Base-by-base conservation (phyloP, 1,284 basidiomycete genomes). In the Ceratobasidium sp. region DNA sequence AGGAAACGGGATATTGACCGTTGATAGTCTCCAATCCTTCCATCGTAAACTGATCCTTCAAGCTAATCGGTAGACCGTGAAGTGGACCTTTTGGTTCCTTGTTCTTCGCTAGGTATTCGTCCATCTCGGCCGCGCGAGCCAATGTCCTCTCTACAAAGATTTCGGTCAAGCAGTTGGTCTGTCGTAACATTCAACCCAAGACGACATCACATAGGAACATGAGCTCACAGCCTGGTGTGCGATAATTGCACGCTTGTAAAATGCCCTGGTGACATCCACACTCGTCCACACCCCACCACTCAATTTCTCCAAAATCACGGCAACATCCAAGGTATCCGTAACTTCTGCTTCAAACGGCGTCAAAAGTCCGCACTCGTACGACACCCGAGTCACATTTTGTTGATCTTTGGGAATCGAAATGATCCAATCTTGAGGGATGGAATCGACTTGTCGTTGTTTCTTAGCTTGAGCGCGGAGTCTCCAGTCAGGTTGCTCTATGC, bases 191-290 rank as follows among this genome's bases (percentile, higher is more conserved):
- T 75, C 78, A 62, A 63, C 48, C 27, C 78, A 59, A 56, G 8
- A 37, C 1, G 4, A 46, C 6, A 27, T 74, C 43, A 19, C 53
- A 69, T 43, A 66, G 37, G 46, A 53, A 27, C 8, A 37, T 16
- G n/a, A 5, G 83, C 90, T 80, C 76, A 93, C 93, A 14, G 93
- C 81, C 80, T 95, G 94, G 75, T 95, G 93, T 0, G 94, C 93
- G 64, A 95, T 82, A 62, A 92, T 85, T 0, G 93, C 91, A 24
- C 93, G 85, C 83, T 95, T 94, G 80, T 88, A 89, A 81, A 91
- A 94, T 0, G 93, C 91, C 3, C 86, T 89, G 0, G 89, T 89
- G 41, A 93, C 91, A 68, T 89, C 87, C 0, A 90, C 84, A 9
- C 90, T 85, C 1, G 88, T 86, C 87, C 88, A 91, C 34, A 83